Evolutionary conservation across 2,329 filamentous ascomycete species (phyloP).

Genomic region (Pseudogymnoascus sp.): DNA sequence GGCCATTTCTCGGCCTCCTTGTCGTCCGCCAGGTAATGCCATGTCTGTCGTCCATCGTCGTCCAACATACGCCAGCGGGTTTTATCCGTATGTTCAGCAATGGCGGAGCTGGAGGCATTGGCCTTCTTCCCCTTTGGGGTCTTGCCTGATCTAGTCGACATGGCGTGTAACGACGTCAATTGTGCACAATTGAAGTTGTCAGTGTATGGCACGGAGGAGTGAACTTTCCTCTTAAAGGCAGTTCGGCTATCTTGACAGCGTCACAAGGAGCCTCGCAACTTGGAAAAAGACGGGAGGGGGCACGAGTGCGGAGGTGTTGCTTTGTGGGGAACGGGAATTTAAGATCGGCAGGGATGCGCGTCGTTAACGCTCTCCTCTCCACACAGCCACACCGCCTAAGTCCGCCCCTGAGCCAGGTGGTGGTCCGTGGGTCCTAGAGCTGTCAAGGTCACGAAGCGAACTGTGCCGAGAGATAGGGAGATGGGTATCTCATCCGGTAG

Average conservation of each 20-base stretch:
- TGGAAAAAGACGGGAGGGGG: background rate
- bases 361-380: background rate
- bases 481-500: background rate
- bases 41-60: constrained; percentile 79
- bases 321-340: background rate
- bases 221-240: background rate
- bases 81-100: constrained; percentile 62
- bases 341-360: background rate
- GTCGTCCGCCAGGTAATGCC: constrained; percentile 80
- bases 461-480: background rate
- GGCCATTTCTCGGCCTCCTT: constrained; percentile 71
- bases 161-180: background rate
- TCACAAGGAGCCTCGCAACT: background rate
- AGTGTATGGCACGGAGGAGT: background rate
- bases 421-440: background rate
- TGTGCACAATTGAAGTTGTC: background rate
- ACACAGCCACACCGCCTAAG: background rate
- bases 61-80: constrained; percentile 78
- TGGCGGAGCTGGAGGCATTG: background rate
- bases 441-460: background rate
- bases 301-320: background rate
- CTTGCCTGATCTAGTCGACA: background rate
- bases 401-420: background rate
- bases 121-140: background rate
- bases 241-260: background rate